A percentile compares a stretch with the other conserved stretches of the same genome.
Evolutionary conservation across 2,329 filamentous ascomycete genomes (phyloP).

Genomic region (Xylaria sp.): DNA sequence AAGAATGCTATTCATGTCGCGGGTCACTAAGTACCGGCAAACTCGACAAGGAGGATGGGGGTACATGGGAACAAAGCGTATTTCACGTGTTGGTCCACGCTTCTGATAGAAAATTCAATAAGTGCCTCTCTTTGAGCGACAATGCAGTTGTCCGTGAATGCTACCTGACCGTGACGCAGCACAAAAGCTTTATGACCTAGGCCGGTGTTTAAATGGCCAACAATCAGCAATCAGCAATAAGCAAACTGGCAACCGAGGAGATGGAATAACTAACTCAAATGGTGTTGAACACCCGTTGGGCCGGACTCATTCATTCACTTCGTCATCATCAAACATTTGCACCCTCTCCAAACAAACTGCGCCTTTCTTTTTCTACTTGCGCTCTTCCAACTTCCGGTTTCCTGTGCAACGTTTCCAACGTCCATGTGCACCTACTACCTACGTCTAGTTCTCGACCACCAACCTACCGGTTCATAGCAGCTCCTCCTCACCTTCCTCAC

Average conservation of each 20-base stretch:
- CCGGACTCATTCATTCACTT: neutral
- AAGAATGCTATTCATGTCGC: neutral
- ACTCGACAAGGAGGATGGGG: neutral
- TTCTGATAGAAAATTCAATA: neutral
- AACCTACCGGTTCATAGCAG: neutral
- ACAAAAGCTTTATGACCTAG: neutral
- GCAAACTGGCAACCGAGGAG: neutral
- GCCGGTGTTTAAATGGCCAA: neutral
- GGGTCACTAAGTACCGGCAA: neutral
- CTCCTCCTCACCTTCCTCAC: neutral
- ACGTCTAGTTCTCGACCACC: neutral
- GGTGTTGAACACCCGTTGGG: neutral
- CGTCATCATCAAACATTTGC: too few relatives aligned
- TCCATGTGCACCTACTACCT: too few relatives aligned
- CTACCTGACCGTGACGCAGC: neutral
- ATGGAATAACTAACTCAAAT: neutral
- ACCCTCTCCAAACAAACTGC: too few relatives aligned
- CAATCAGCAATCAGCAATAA: neutral
- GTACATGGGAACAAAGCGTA: neutral
- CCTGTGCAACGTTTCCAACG: neutral
- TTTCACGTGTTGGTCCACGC: neutral
- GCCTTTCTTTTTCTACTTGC: too few relatives aligned
- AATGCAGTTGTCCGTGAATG: neutral
- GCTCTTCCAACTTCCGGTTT: neutral
- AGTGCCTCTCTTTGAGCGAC: neutral